phyloP scores from a whole-genome alignment of 352 stramenopile species.

The Phytopythium montanum region DNA sequence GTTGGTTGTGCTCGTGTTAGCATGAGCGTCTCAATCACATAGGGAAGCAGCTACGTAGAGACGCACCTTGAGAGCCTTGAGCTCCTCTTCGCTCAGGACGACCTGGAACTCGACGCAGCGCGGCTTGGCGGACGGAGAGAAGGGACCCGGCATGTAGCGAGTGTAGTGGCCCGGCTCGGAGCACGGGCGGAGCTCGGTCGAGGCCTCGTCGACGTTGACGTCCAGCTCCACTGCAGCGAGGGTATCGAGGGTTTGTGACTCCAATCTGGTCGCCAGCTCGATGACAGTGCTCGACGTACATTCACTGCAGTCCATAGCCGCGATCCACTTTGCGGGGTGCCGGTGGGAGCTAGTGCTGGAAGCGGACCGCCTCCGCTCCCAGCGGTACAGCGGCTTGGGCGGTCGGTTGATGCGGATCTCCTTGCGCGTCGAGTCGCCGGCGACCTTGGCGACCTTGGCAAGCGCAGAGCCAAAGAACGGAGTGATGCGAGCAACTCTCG shows the following conservation, averaged over 20 bases:
- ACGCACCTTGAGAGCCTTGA: constrained; percentile 51
- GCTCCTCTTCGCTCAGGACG: constrained; percentile 52
- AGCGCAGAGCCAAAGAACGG: constrained; percentile 31
- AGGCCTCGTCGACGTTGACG: constrained; percentile 34
- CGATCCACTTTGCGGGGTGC: background rate
- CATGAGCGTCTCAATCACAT: background rate
- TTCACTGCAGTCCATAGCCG: background rate
- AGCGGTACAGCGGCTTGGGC: constrained; percentile 53
- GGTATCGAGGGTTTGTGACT: background rate
- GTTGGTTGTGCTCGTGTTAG: background rate
- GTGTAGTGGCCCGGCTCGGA: constrained; percentile 51
- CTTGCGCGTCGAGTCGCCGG: constrained; percentile 23
- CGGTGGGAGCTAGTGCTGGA: background rate
- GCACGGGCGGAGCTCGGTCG: constrained; percentile 38
- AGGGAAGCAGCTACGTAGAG: background rate
- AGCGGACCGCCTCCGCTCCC: constrained; percentile 35
- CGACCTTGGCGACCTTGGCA: constrained; percentile 15
- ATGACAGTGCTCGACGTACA: background rate
- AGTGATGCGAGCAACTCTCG: constrained; percentile 17
- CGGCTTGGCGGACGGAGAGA: constrained; percentile 10
- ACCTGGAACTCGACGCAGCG: constrained; percentile 49
- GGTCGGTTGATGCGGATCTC: constrained; percentile 26
- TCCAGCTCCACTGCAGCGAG: constrained; percentile 23
- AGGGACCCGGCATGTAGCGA: constrained; percentile 23
- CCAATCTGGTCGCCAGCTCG: background rate